Base-by-base conservation (phyloP, 306 rosid genomes). In the Lotus japonicus region DNA sequence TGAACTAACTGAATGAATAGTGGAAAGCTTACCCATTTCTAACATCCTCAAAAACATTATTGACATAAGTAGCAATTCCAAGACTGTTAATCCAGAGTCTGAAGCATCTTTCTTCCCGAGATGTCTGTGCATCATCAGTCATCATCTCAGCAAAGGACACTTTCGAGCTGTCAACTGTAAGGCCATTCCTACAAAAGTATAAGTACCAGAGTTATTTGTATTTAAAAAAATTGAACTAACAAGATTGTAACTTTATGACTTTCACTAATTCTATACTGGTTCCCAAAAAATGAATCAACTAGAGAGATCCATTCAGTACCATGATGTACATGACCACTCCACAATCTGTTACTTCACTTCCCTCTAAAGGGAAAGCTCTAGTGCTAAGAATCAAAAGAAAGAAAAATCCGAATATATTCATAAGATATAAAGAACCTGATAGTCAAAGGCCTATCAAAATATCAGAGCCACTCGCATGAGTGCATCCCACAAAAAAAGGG, bases 41-140 rank as follows among this genome's bases (percentile, higher is more conserved):
- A 64, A 95, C 96, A 68, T 95, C 99, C 84, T 95, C 99, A 71
- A 95, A 95, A 72, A 95, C 74, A 87, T 90, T 95, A 77, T 95
- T 95, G 72, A 95, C 88, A 59, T 87, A 83, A 66, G 97, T 86
- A 64, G 81, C 75, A 81, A 75, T 85, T 80, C 95, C 97, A 68
- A 95, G 96, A 84, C 99, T 90, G 84, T 95, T 95, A 64, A 95
- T 90, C 99, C 99, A 95, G 69, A 95, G 78, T 70, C 97, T 87
- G 78, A 90, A 95, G 83, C 99, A 95, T 80, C 99, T 84, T 83
- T 95, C 99, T 77, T 90, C 99, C 43, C 97, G 86, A 68, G 99
- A 95, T 63, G 97, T 95, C 84, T 95, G 79, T 14, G 80, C 95
- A 85, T 94, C 99, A 70, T 94, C 96, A 5, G 96, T 90, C 97